Evolutionary conservation across 2,329 filamentous ascomycete genomes (phyloP).

Genomic region (Shiraia sp.): DNA sequence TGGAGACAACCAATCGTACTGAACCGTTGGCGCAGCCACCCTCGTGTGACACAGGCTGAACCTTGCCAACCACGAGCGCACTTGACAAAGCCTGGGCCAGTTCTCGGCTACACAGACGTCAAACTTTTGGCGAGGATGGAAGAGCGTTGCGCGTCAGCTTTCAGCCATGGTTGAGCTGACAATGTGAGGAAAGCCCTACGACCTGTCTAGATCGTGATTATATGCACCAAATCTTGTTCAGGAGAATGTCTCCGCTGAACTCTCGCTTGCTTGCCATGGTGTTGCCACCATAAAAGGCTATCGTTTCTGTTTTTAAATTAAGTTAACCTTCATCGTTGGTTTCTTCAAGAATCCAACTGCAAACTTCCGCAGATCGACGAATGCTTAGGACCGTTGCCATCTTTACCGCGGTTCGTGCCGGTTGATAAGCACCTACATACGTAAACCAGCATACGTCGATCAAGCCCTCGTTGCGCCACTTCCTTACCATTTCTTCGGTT

Average conservation of each 20-base stretch:
- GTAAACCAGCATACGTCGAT: conserved; percentile 7
- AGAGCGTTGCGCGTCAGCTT: conserved; percentile 36
- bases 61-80: conserved; percentile 20
- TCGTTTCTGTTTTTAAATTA: conserved; percentile 1
- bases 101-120: conserved; percentile 21
- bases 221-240: conserved; percentile 24
- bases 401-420: not conserved
- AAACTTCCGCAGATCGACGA: conserved; percentile 2
- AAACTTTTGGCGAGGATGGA: conserved; percentile 19
- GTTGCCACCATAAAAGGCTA: conserved; percentile 29
- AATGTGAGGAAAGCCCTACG: conserved; percentile 30
- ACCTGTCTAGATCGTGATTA: conserved; percentile 30
- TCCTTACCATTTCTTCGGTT: conserved; percentile 20
- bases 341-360: not conserved
- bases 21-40: conserved; percentile 24
- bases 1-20: conserved; percentile 6
- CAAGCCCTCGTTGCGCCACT: conserved; percentile 16
- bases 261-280: conserved; percentile 16
- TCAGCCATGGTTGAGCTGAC: conserved; percentile 22
- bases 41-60: conserved; percentile 19
- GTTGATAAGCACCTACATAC: conserved; percentile 5
- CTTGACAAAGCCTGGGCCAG: conserved; percentile 18
- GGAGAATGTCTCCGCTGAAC: conserved; percentile 18
- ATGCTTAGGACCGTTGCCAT: conserved; percentile 1
- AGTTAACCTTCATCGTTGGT: conserved; percentile 1